Evolutionary conservation across 805 yeast species (phyloP), one percentile per base, ranked within the genome.

Genomic region (Kluyveromyces nonfermentans): DNA sequence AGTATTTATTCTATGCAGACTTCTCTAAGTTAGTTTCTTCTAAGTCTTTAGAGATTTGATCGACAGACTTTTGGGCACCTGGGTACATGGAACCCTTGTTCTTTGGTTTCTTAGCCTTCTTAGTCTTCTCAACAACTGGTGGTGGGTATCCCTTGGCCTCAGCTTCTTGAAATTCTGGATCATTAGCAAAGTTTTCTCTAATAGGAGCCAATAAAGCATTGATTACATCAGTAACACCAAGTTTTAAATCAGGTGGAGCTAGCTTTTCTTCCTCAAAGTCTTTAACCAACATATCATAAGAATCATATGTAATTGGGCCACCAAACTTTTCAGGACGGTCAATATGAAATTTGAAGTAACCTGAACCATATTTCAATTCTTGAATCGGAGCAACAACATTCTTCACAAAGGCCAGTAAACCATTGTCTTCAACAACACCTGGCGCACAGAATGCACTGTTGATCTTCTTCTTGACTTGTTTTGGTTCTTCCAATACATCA

Each of bases 281-380:
- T 32, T 68, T 67, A 61, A 82, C 82, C 57, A 93, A 70, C 33
- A 77, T 75, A 16, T 77, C 88, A 53, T 86, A 70, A 16, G 85
- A 71, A 35, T 60, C 60, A 75, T 78, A 93, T 39, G 81, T 71
- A 46, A 93, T 72, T 53, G 95, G 82, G 41, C 99, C 99, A 54
- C 99, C 98, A 64, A 86, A 93, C 68, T 93, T 82, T 64, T 93
- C 99, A 39, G 97, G 97, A 68, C 98, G 83, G 57, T 83, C 78
- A 54, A 93, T 78, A 62, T 65, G 70, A 68, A 93, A 86, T 42
- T 72, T 68, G 53, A 87, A 84, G 37, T 65, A 64, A 17, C 74
- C 78, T 32, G 71, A 69, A 30, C 75, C 84, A 31, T 71, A 51
- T 63, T 82, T 80, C 59, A 90, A 73, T 63, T 80, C 89, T 58